Evolutionary conservation across 139 green algal species (phyloP), one percentile per base, ranked within the genome.

Genomic region (Diplosphaera chodatii): DNA sequence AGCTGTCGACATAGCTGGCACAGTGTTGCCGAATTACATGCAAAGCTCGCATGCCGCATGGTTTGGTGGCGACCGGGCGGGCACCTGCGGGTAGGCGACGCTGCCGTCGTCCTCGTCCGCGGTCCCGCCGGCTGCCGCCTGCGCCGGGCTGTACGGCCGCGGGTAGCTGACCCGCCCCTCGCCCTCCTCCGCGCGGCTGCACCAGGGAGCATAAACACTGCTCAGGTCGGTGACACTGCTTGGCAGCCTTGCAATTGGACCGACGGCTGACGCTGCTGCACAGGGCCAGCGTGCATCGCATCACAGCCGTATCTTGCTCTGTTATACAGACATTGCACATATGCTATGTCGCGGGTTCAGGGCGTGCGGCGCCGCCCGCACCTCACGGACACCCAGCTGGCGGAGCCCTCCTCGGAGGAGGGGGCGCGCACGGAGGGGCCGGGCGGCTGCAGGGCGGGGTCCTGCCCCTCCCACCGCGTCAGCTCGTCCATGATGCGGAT

Each of bases 401-500:
- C 13, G 48, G 48, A 23, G 48, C 48, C 48, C 16, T 25, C 48
- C 16, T 59, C 48, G 16, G 48, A 59, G 10, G 48, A 59, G 16
- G 48, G 48, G 10, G 16, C 16, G 48, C 48, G 13, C 48, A 48
- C 37, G 37, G 48, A 59, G 48, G 48, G 16, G 48, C 48, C 48
- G 48, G 48, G 48, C 48, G 48, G 48, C 48, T 59, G 48, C 48
- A 59, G 48, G 13, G 8, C 10, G 13, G 48, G 48, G 48, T 59
- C 48, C 48, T 59, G 48, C 18, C 48, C 48, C 48, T 59, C 48
- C 48, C 48, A 59, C 48, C 48, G 48, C 48, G 48, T 59, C 48
- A 59, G 48, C 48, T 59, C 48, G 18, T 59, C 48, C 48, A 59
- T 59, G 48, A 59, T 59, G 48, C 48, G 48, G 48, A 59, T 59